Evolutionary conservation across 768 basidiomycete species (phyloP), one percentile per base, ranked within the genome.

Genomic region (Termitomyces eurrhizus): DNA sequence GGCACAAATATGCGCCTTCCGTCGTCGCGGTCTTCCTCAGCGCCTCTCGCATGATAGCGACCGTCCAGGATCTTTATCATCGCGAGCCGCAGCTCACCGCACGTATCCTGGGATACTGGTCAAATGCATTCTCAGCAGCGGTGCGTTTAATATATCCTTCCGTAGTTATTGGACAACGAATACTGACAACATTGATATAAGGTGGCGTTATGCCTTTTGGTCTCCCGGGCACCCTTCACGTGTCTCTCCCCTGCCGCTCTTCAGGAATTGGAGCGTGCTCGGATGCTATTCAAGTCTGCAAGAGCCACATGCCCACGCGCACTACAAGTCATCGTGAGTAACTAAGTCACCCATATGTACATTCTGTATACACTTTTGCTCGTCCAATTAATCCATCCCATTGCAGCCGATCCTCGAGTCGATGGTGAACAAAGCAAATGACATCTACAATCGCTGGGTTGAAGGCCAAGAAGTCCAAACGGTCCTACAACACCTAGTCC

Each of bases 21-120:
- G 85, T 87, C 12, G 82, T 89, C 13, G 87, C 88, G 35, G 83
- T 86, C 13, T 87, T 86, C 74, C 76, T 84, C 21, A 82, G 85
- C 62, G 85, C 86, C 24, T 80, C 80, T 56, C 79, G 82, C 41
- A 84, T 89, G 75, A 83, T 89, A 51, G 83, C 83, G 60, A 81
- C 82, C 13, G 71, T 88, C 21, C 76, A 83, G 57, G 82, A 80
- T 56, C 71, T 88, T 29, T 84, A 84, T 70, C 72, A 75, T 26
- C 78, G 79, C 50, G 83, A 88, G 63, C 87, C 88, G 1, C 79
- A 83, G 64, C 67, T 89, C 49, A 82, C 84, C 49, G 78, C 83
- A 39, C 71, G 83, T 51, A 77, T 84, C 35, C 69, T 80, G 60
- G 79, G 80, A 33, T 80, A 79, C 63, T 84, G 83, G 82, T 80